A percentile compares a stretch with the other conserved stretches of the same genome.
Conservation (phyloP, 148 eudicot species). For the Salicornia ramosissima region DNA sequence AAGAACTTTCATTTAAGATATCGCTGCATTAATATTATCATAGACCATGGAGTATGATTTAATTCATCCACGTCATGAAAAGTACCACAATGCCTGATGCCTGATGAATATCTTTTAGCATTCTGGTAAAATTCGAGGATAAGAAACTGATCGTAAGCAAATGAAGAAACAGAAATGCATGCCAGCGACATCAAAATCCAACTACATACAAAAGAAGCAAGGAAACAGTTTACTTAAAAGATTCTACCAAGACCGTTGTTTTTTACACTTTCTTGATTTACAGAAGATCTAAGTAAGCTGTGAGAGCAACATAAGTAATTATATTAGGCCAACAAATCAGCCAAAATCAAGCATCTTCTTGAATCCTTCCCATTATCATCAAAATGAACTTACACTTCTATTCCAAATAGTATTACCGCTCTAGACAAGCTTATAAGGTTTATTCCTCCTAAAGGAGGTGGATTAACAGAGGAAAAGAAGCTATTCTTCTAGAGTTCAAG, state of each 20-base stretch:
- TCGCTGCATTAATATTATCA: neutral
- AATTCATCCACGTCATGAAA: neutral
- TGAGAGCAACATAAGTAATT: neutral
- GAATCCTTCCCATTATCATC: neutral
- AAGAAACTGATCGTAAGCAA: neutral
- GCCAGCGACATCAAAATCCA: neutral
- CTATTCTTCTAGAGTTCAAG: neutral
- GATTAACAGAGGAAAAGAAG: neutral
- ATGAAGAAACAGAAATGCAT: neutral
- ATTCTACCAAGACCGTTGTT: neutral
- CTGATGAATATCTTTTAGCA: neutral
- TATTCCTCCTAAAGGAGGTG: neutral
- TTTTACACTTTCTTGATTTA: neutral
- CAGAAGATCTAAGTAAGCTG: neutral
- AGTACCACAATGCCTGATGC: neutral
- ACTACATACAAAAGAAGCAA: neutral
- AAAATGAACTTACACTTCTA: neutral
- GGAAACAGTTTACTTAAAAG: neutral
- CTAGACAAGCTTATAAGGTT: neutral
- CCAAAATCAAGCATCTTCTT: neutral
- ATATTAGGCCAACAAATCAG: neutral
- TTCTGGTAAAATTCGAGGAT: neutral
- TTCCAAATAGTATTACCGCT: neutral
- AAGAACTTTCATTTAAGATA: neutral
- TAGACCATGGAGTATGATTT: neutral